Percentiles rank a stretch among this genome's conserved stretches.
These are phyloP conservation scores for Helotiales sp. DNA, from an alignment of 2,329 filamentous ascomycete species.

Conservation along the genomic window DNA sequence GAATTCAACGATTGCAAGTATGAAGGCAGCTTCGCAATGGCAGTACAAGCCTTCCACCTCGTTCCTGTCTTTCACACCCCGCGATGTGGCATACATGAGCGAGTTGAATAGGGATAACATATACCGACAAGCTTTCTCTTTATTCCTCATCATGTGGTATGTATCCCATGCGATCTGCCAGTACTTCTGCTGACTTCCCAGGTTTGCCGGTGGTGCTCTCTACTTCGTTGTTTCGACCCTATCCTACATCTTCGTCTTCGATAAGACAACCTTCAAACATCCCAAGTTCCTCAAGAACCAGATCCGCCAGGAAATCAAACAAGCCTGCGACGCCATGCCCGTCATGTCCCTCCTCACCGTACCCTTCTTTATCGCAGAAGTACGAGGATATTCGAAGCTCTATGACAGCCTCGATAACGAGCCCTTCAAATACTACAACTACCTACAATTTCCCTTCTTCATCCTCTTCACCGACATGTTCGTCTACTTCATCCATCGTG, in stretches of 20 bases:
- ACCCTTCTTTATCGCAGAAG: constrained; percentile 81
- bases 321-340: constrained; percentile 78
- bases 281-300: constrained; percentile 97
- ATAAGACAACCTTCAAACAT: constrained; percentile 86
- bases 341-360: constrained; percentile 82
- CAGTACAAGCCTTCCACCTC: constrained; percentile 74
- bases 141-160: constrained; percentile 88
- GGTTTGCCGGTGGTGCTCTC: constrained; percentile 81
- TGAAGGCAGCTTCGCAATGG: constrained; percentile 63
- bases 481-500: constrained; percentile 92
- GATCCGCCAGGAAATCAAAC: constrained; percentile 81
- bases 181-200: constrained; percentile 46
- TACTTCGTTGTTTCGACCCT: constrained; percentile 86
- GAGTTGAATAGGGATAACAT: constrained; percentile 78
- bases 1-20: constrained; percentile 60
- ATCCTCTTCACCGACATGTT: constrained; percentile 85
- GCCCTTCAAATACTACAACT: constrained; percentile 78
- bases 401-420: constrained; percentile 81
- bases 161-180: constrained; percentile 37
- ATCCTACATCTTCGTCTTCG: constrained; percentile 89
- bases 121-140: constrained; percentile 72
- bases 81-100: constrained; percentile 79
- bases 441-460: constrained; percentile 85
- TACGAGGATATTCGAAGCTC: constrained; percentile 83
- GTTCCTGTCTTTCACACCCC: constrained; percentile 72